Conservation (phyloP, 2,329 filamentous ascomycete species). For the Colletotrichum spinosum region DNA sequence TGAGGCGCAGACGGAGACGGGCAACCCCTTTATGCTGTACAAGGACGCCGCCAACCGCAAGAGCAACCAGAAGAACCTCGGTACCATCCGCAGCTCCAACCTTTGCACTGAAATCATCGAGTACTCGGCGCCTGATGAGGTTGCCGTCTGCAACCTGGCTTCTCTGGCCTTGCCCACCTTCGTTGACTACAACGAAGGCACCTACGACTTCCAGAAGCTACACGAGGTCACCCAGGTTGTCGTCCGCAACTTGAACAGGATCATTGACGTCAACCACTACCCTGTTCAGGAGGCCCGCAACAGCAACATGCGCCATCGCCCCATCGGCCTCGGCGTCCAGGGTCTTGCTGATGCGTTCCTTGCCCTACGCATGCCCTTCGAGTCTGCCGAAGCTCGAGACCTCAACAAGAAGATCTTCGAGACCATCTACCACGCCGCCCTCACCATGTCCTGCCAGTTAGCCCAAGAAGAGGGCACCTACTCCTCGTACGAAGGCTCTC, state of each 20-base stretch:
- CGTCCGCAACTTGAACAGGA: constrained; percentile 95
- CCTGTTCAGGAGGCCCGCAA: constrained; percentile 93
- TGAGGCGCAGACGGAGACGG: constrained; percentile 98
- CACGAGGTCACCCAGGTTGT: constrained; percentile 95
- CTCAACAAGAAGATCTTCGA: constrained; percentile 99
- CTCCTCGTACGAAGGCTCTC: constrained; percentile 90
- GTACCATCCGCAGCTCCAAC: constrained; percentile 98
- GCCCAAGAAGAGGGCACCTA: constrained; percentile 88
- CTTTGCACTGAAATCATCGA: constrained; percentile 99
- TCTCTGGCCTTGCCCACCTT: constrained; percentile 92
- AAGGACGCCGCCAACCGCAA: constrained; percentile 98
- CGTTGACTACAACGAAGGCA: constrained; percentile 85
- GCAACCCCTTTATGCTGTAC: constrained; percentile 99
- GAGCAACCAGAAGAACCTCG: constrained; percentile 99
- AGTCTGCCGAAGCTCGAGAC: constrained; percentile 92
- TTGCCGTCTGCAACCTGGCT: constrained; percentile 97
- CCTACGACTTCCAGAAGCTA: constrained; percentile 96
- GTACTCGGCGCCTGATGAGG: constrained; percentile 97
- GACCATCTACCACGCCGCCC: constrained; percentile 96
- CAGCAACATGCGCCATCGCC: constrained; percentile 97
- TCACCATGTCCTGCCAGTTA: constrained; percentile 89
- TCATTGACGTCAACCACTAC: constrained; percentile 98
- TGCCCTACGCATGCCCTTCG: constrained; percentile 94
- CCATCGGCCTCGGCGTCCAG: constrained; percentile 96
- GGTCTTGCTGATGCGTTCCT: constrained; percentile 98